phyloP scores from a whole-genome alignment of 2,329 filamentous ascomycete species.

The Apiospora sp. region DNA sequence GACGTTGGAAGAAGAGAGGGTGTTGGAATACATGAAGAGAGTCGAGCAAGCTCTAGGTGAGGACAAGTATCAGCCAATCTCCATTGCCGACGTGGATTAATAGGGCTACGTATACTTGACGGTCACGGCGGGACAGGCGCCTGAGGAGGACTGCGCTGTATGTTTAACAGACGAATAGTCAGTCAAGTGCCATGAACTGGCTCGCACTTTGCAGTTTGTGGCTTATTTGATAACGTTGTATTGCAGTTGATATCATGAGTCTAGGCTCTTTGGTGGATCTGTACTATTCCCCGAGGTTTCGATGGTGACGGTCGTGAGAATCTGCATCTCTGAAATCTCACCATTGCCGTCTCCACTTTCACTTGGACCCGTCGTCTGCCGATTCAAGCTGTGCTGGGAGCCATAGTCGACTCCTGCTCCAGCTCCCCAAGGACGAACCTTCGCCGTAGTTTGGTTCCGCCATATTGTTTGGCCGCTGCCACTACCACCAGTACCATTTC shows the following conservation, averaged over 20 bases:
- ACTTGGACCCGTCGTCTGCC: not conserved
- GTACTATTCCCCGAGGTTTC: not conserved
- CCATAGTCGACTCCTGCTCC: not conserved
- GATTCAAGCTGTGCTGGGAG: not conserved
- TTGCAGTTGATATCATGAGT: not conserved
- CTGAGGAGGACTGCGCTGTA: not conserved
- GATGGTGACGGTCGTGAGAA: constrained; percentile 12
- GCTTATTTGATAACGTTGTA: not conserved
- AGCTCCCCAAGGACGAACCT: not conserved
- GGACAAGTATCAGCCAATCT: constrained; percentile 60
- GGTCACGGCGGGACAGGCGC: not conserved
- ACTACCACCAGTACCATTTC: not conserved
- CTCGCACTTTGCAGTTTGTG: not conserved
- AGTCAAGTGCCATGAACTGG: not conserved
- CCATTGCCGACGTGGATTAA: constrained; percentile 48
- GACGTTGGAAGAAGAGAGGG: constrained; percentile 88
- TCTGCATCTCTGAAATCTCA: constrained; percentile 4
- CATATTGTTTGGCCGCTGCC: not conserved
- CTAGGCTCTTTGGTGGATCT: not conserved
- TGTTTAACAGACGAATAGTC: not conserved
- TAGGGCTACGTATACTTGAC: not conserved
- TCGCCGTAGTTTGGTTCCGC: not conserved
- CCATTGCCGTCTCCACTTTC: not conserved
- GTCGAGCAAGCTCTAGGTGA: constrained; percentile 77
- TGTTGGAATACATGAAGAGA: constrained; percentile 79